Percentiles rank a stretch among this genome's conserved stretches.
Conservation (phyloP, 768 basidiomycete genomes). For the Amanita polypyramis region DNA sequence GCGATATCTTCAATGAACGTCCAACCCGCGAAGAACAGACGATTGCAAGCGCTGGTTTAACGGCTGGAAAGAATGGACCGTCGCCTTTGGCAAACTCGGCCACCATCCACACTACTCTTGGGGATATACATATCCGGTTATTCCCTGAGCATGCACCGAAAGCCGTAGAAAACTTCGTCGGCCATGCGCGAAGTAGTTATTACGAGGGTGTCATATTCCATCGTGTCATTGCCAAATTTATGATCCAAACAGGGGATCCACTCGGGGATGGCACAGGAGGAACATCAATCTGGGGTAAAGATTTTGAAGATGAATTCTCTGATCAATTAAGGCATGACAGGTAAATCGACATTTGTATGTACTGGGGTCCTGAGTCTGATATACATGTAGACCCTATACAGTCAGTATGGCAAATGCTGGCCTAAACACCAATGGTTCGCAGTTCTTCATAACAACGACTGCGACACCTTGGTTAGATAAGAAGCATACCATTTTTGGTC, state of each 20-base stretch:
- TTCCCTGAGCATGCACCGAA: conserved; percentile 92
- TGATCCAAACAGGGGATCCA: conserved; percentile 96
- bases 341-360: conserved; percentile 27
- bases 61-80: conserved; percentile 38
- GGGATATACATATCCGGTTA: conserved; percentile 82
- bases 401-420: conserved; percentile 95
- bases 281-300: conserved; percentile 78
- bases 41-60: conserved; percentile 55
- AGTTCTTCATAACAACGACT: conserved; percentile 97
- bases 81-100: conserved; percentile 70
- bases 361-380: conserved; percentile 2
- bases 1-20: conserved; percentile 97
- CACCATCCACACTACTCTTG: conserved; percentile 90
- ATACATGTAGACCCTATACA: conserved; percentile 67
- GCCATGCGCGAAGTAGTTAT: conserved; percentile 80
- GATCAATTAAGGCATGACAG: conserved; percentile 87
- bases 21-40: conserved; percentile 95
- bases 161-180: conserved; percentile 96
- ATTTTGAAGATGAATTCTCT: conserved; percentile 91
- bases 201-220: conserved; percentile 95
- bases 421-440: conserved; percentile 84
- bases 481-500: conserved; percentile 89
- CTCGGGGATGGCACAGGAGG: conserved; percentile 94
- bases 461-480: conserved; percentile 90
- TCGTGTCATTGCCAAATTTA: conserved; percentile 96